These are phyloP conservation scores for Xylaria hypoxylon DNA, from an alignment of 2,329 filamentous ascomycete species.

Conservation along the genomic window DNA sequence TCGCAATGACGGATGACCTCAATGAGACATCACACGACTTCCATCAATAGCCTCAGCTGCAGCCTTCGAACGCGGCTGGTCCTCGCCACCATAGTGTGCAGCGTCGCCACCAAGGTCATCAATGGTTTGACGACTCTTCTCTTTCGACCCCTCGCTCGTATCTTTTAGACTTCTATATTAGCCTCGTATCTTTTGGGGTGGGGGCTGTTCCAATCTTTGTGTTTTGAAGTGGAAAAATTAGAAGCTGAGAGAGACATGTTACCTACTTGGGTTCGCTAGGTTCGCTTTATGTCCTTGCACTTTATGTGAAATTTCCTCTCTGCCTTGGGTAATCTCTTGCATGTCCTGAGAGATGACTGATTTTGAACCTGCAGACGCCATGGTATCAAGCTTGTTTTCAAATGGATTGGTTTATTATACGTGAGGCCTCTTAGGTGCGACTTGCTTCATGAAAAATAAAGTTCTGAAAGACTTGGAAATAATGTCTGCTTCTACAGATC, in stretches of 20 bases:
- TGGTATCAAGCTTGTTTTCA: constrained; percentile 29
- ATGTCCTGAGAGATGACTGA: constrained; percentile 57
- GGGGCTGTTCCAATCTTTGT: too few species aligned
- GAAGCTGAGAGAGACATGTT: background rate
- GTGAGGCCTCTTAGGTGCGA: background rate
- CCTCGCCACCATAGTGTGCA: constrained; percentile 57
- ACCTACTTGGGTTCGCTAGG: constrained; percentile 58
- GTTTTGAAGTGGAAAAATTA: too few species aligned
- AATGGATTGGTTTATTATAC: background rate
- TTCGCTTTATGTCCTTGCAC: constrained; percentile 60
- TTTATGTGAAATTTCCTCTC: constrained; percentile 45
- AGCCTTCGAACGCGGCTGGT: constrained; percentile 56
- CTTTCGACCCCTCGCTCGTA: constrained; percentile 59
- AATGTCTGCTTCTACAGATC: background rate
- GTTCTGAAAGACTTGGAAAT: background rate
- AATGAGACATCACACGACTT: constrained; percentile 49
- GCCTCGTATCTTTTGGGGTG: background rate
- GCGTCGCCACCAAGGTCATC: constrained; percentile 57
- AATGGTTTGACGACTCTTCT: constrained; percentile 56
- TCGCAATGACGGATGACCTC: constrained; percentile 1
- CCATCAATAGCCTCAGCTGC: constrained; percentile 56
- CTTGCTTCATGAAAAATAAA: background rate
- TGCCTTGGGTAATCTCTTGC: constrained; percentile 54
- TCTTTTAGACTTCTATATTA: constrained; percentile 46
- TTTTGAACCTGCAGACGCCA: constrained; percentile 54